Conservation (phyloP, 768 basidiomycete species). For the Candolleomyces efflorescens region DNA sequence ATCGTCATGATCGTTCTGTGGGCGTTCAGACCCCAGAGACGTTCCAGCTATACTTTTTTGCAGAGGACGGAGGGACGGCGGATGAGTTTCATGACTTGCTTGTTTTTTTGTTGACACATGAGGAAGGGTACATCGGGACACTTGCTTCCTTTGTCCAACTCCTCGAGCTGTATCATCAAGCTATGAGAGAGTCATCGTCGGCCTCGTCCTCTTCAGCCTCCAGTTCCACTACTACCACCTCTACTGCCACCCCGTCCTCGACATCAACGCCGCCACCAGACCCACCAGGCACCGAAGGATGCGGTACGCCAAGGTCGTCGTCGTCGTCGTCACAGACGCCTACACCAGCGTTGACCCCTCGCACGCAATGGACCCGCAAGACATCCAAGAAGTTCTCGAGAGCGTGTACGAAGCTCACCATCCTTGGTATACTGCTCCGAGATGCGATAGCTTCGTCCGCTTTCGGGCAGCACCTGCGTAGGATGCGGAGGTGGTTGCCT, state of each 20-base stretch:
- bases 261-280: too few species aligned
- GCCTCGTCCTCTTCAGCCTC: too few species aligned
- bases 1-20: background rate
- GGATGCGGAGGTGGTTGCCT: background rate
- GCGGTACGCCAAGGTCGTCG: too few species aligned
- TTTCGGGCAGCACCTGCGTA: background rate
- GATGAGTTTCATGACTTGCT: conserved; percentile 1
- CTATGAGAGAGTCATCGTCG: background rate
- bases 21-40: background rate
- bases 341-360: too few species aligned
- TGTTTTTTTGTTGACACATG: background rate
- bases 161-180: background rate
- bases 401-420: background rate
- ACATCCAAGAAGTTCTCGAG: conserved; percentile 2
- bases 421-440: background rate
- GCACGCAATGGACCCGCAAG: background rate
- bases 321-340: too few species aligned
- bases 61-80: background rate
- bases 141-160: background rate
- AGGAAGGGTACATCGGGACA: background rate
- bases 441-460: background rate
- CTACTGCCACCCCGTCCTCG: too few species aligned
- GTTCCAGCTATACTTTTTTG: background rate
- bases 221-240: too few species aligned
- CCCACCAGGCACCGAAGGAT: too few species aligned